Conservation (phyloP, 768 basidiomycete species). For the Mycena alexandri region DNA sequence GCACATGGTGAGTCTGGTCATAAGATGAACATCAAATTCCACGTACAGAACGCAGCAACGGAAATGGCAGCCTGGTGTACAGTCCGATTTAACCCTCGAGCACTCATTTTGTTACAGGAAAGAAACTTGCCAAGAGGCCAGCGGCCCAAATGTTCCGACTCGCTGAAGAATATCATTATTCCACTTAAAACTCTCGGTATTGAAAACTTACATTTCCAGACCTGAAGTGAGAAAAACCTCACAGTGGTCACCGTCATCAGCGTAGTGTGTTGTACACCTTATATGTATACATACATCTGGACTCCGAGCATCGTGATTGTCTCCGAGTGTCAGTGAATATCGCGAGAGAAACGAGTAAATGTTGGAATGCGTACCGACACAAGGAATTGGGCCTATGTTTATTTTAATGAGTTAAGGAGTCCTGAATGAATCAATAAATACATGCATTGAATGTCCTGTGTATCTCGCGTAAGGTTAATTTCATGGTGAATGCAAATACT, state of each 20-base stretch:
- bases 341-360: no score
- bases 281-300: background rate
- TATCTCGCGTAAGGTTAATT: no score
- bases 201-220: conserved; percentile 5
- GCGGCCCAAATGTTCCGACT: background rate
- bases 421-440: no score
- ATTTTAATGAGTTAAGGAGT: no score
- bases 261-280: background rate
- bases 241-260: background rate
- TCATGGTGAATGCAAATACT: no score
- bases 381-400: no score
- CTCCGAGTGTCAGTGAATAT: no score
- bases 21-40: background rate
- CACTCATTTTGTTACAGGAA: no score
- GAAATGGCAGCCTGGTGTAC: background rate
- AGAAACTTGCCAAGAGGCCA: background rate
- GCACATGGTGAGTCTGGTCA: background rate
- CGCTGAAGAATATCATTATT: background rate
- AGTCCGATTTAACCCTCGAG: background rate
- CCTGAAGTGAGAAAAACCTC: background rate
- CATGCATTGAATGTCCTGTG: no score
- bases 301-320: background rate
- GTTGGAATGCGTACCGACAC: no score
- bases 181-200: background rate
- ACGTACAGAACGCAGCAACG: background rate